Evolutionary conservation across 768 basidiomycete genomes (phyloP).

Genomic region (Wakefieldia striispora): DNA sequence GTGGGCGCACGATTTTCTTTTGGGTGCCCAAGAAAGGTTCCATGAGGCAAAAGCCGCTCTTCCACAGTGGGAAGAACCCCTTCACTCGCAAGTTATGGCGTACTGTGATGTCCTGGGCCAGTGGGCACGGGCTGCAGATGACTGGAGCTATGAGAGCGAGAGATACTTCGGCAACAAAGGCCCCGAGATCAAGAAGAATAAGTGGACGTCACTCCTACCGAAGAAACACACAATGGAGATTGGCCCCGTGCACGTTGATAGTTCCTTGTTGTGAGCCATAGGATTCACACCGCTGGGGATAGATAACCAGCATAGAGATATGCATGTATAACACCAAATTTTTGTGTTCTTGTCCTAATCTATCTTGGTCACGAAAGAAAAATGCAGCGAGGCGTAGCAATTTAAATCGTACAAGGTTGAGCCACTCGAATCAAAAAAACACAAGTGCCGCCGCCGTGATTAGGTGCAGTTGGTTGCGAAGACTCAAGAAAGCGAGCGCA

Average conservation of each 20-base stretch:
- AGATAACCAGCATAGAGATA: too few species aligned
- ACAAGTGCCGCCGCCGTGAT: too few species aligned
- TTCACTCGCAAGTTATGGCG: slow-evolving; percentile 40
- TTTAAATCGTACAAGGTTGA: too few species aligned
- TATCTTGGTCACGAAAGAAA: too few species aligned
- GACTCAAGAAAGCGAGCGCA: too few species aligned
- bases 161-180: slow-evolving; percentile 42
- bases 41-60: slow-evolving; percentile 13
- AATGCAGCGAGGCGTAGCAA: too few species aligned
- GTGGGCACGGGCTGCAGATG: slow-evolving; percentile 49
- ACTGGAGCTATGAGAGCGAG: slow-evolving; percentile 49
- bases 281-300: too few species aligned
- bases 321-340: too few species aligned
- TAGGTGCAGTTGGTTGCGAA: too few species aligned
- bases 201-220: slow-evolving; percentile 33
- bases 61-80: slow-evolving; percentile 41
- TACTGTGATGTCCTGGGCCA: slow-evolving; percentile 50
- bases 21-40: slow-evolving; percentile 4
- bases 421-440: too few species aligned
- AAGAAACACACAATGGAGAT: slow-evolving; percentile 6
- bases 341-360: too few species aligned
- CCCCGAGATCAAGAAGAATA: slow-evolving; percentile 27
- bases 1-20: slow-evolving; percentile 11
- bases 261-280: slow-evolving; percentile 6
- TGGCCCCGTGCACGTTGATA: slow-evolving; percentile 14